A percentile compares a stretch with the other conserved stretches of the same genome.
These are phyloP conservation scores for Saturnispora halmiae DNA, from an alignment of 805 yeast species.

Conservation along the genomic window DNA sequence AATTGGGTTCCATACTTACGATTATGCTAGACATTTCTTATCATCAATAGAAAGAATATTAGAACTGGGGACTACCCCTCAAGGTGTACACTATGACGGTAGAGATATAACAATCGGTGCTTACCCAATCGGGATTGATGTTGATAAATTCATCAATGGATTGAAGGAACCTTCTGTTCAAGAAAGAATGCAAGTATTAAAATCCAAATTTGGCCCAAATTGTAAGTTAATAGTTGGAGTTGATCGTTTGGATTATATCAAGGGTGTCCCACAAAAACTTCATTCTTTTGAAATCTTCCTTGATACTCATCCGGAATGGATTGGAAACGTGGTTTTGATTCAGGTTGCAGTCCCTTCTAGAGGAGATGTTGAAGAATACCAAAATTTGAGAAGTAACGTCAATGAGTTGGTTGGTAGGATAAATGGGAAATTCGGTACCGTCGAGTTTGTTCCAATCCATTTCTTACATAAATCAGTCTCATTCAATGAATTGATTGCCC, in stretches of 20 bases:
- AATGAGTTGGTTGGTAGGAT: constrained; percentile 95
- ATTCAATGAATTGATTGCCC: constrained; percentile 83
- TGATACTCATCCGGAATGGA: constrained; percentile 94
- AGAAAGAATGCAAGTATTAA: constrained; percentile 54
- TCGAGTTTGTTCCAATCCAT: constrained; percentile 96
- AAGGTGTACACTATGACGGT: constrained; percentile 73
- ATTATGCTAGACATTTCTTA: constrained; percentile 91
- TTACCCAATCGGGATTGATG: constrained; percentile 98
- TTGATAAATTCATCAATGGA: constrained; percentile 80
- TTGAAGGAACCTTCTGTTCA: constrained; percentile 54
- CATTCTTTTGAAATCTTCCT: constrained; percentile 93
- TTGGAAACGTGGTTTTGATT: constrained; percentile 89
- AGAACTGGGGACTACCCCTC: constrained; percentile 76
- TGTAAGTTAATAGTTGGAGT: constrained; percentile 91
- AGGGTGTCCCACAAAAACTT: constrained; percentile 95
- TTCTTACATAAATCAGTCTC: constrained; percentile 88
- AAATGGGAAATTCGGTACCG: constrained; percentile 92
- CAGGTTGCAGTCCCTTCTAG: constrained; percentile 97
- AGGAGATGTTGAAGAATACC: constrained; percentile 97
- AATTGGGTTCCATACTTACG: constrained; percentile 98
- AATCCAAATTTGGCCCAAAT: constrained; percentile 54
- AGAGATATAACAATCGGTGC: constrained; percentile 84
- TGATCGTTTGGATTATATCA: constrained; percentile 91
- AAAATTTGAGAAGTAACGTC: constrained; percentile 83
- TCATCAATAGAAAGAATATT: constrained; percentile 81